These are phyloP conservation scores for Amanita pallidorosea DNA, from an alignment of 768 basidiomycete genomes.

Conservation along the genomic window DNA sequence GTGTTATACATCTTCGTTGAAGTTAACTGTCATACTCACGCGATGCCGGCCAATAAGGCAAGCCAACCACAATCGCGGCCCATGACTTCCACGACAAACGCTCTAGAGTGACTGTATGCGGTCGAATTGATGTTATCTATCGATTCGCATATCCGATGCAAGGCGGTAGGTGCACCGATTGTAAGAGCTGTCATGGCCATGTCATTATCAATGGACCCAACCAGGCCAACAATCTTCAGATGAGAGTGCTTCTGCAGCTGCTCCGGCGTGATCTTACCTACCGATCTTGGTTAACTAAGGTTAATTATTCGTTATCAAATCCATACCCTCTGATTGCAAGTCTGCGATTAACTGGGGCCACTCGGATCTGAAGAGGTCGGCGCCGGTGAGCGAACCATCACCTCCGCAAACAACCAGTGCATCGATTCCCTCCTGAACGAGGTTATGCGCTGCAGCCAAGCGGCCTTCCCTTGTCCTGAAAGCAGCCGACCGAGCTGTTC, in stretches of 20 bases:
- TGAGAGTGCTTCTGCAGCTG: slow-evolving; percentile 68
- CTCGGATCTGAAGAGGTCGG: slow-evolving; percentile 86
- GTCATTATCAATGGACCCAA: slow-evolving; percentile 98
- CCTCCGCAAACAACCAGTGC: slow-evolving; percentile 96
- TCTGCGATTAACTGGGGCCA: slow-evolving; percentile 81
- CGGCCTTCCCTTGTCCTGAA: slow-evolving; percentile 89
- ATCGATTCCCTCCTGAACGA: slow-evolving; percentile 95
- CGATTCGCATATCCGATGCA: slow-evolving; percentile 95
- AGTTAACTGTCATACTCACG: slow-evolving; percentile 31
- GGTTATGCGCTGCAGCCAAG: slow-evolving; percentile 77
- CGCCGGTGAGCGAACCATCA: slow-evolving; percentile 94
- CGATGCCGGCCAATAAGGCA: slow-evolving; percentile 85
- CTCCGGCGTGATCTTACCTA: slow-evolving; percentile 65
- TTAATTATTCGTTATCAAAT: background rate
- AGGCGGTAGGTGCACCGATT: slow-evolving; percentile 90
- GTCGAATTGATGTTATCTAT: slow-evolving; percentile 99
- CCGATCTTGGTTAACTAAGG: background rate
- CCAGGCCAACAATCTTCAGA: slow-evolving; percentile 94
- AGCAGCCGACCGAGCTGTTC: slow-evolving; percentile 77
- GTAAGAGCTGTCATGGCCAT: slow-evolving; percentile 98
- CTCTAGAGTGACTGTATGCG: slow-evolving; percentile 89
- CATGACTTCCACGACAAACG: slow-evolving; percentile 99
- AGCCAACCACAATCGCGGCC: slow-evolving; percentile 99
- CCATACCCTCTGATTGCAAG: slow-evolving; percentile 32
- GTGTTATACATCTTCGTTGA: background rate